These are phyloP conservation scores for Ascochyta viciae-villosae DNA, from an alignment of 2,329 filamentous ascomycete species.

Conservation along the genomic window DNA sequence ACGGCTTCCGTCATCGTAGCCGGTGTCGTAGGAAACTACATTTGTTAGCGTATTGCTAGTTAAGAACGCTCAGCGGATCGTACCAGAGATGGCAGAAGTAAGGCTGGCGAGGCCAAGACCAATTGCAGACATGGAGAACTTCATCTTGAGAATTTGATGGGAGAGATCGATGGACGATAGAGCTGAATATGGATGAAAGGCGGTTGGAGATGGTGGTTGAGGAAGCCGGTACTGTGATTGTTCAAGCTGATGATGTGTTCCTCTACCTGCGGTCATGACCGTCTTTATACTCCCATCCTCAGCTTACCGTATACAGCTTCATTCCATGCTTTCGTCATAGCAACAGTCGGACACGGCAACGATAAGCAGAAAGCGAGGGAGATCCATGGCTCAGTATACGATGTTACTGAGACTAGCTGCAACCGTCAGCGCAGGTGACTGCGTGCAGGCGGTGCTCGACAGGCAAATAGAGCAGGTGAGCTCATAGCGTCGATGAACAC, in stretches of 20 bases:
- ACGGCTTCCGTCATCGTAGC: constrained; percentile 69
- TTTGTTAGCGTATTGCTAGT: constrained; percentile 3
- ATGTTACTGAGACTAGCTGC: constrained; percentile 25
- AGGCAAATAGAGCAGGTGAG: constrained; percentile 34
- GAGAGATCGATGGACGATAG: constrained; percentile 1
- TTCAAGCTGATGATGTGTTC: constrained; percentile 27
- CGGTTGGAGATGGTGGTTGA: constrained; percentile 1
- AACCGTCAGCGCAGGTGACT: constrained; percentile 39
- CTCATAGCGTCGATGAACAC: constrained; percentile 40
- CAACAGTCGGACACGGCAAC: constrained; percentile 26
- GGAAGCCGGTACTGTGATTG: constrained; percentile 17
- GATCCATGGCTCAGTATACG: constrained; percentile 29
- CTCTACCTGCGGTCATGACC: constrained; percentile 13
- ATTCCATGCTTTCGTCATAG: constrained; percentile 29
- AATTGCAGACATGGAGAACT: constrained; percentile 39
- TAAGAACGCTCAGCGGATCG: neutral
- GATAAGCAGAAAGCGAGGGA: constrained; percentile 30
- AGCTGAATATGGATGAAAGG: neutral
- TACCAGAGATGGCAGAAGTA: constrained; percentile 44
- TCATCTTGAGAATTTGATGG: constrained; percentile 34
- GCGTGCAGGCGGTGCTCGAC: constrained; percentile 22
- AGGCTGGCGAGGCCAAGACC: constrained; percentile 39
- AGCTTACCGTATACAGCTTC: constrained; percentile 22
- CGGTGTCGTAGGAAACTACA: constrained; percentile 72
- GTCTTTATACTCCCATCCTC: constrained; percentile 39